Evolutionary conservation across 225 moss, liverwort and hornwort genomes (phyloP).

Genomic region (Thuidium tamariscinum): DNA sequence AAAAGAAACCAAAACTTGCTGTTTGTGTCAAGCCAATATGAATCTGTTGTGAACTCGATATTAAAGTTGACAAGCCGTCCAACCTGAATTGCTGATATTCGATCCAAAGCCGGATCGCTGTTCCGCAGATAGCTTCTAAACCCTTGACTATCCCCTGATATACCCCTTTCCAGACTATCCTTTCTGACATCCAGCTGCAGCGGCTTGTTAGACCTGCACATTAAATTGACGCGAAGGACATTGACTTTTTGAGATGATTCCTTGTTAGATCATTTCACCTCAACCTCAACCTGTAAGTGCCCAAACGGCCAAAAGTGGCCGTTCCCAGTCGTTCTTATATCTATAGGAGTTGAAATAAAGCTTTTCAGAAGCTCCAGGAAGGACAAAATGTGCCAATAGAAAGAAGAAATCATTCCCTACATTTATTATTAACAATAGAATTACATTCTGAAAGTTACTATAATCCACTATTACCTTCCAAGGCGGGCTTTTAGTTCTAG

Average conservation of each 20-base stretch:
- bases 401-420: not conserved
- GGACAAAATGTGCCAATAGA: not conserved
- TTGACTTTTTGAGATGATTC: not conserved
- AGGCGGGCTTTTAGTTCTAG: not conserved
- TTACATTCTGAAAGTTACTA: not conserved
- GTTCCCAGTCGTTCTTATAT: not conserved
- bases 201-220: slow-evolving; percentile 33
- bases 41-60: not conserved
- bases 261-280: not conserved
- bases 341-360: not conserved
- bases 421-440: not conserved
- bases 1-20: not conserved
- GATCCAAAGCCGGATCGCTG: slow-evolving; percentile 12
- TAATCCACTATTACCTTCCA: not conserved
- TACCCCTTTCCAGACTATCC: not conserved
- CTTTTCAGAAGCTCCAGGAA: not conserved
- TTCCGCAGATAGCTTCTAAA: slow-evolving; percentile 15
- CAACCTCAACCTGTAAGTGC: not conserved
- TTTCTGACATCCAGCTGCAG: slow-evolving; percentile 5
- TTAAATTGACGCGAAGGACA: not conserved
- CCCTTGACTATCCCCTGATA: not conserved
- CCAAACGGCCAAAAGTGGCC: not conserved
- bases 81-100: slow-evolving; percentile 45
- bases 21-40: not conserved
- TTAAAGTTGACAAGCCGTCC: not conserved